Evolutionary conservation across 208 protist genomes (phyloP).

Genomic region (Angomonas ambiguus): DNA sequence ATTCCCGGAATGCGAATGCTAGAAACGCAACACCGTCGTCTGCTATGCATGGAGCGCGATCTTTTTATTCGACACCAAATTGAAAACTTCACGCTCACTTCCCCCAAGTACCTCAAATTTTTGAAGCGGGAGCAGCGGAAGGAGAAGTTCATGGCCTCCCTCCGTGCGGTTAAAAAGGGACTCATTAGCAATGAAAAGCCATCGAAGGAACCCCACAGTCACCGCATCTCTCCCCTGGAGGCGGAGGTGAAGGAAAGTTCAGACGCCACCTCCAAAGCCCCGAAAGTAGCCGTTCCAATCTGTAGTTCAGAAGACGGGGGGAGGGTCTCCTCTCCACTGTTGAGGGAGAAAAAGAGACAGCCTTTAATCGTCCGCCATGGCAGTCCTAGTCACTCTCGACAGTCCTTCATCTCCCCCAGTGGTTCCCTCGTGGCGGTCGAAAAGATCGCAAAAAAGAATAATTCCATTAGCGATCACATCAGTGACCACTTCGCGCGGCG

Average conservation of each 20-base stretch:
- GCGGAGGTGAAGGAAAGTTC: neutral
- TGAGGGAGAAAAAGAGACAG: neutral
- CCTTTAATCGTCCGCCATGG: neutral
- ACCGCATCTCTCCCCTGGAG: neutral
- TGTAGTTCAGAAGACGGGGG: too few species aligned
- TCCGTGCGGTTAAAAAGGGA: neutral
- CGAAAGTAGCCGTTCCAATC: too few species aligned
- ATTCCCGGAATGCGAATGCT: conserved; percentile 34
- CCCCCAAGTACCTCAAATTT: neutral
- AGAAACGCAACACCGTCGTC: conserved; percentile 35
- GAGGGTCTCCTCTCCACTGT: neutral
- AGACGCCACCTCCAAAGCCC: neutral
- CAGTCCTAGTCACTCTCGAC: neutral
- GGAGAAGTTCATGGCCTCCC: neutral
- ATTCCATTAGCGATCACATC: neutral
- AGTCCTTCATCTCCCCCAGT: neutral
- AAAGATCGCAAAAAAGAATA: neutral
- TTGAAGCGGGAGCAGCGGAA: neutral
- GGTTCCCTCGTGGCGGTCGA: neutral
- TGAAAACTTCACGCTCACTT: conserved; percentile 46
- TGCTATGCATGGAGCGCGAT: conserved; percentile 66
- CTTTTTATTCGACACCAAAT: conserved; percentile 54
- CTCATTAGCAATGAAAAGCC: neutral
- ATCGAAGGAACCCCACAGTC: neutral
- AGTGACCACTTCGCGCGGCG: neutral